phyloP scores from a whole-genome alignment of 495 filamentous ascomycete species.

The Hypoxylon subgilvum region DNA sequence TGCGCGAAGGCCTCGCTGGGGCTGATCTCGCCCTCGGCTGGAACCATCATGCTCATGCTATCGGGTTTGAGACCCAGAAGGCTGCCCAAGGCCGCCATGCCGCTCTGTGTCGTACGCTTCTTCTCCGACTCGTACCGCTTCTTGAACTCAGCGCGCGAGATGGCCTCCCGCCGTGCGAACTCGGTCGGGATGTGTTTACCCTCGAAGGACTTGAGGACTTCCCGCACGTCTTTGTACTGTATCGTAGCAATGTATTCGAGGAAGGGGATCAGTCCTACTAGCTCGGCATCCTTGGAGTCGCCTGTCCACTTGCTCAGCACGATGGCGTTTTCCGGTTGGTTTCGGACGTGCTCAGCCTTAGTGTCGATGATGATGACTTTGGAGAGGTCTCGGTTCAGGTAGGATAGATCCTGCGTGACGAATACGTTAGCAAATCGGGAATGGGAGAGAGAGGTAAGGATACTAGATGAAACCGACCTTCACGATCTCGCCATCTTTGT shows the following conservation, averaged over 20 bases:
- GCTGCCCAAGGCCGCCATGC: slow-evolving; percentile 67
- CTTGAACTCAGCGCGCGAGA: slow-evolving; percentile 78
- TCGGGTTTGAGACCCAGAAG: slow-evolving; percentile 77
- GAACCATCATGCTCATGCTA: slow-evolving; percentile 56
- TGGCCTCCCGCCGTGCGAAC: slow-evolving; percentile 86
- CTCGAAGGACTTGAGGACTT: slow-evolving; percentile 84
- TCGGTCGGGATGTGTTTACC: slow-evolving; percentile 85
- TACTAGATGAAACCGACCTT: slow-evolving; percentile 68
- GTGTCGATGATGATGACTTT: slow-evolving; percentile 95
- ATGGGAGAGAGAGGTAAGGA: slow-evolving; percentile 1
- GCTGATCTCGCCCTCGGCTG: slow-evolving; percentile 69
- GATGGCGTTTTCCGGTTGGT: slow-evolving; percentile 93
- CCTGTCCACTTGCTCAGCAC: slow-evolving; percentile 90
- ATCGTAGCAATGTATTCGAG: slow-evolving; percentile 96
- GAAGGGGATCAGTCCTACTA: slow-evolving; percentile 90
- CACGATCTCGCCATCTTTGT: slow-evolving; percentile 92
- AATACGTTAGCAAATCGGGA: slow-evolving; percentile 3
- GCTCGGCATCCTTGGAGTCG: slow-evolving; percentile 76
- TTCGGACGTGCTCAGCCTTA: slow-evolving; percentile 74
- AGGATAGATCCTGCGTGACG: slow-evolving; percentile 78
- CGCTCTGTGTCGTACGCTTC: slow-evolving; percentile 63
- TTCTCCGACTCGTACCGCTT: slow-evolving; percentile 75
- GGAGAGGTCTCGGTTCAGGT: slow-evolving; percentile 91
- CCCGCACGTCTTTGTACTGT: slow-evolving; percentile 81
- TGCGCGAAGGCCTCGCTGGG: slow-evolving; percentile 76